Percentiles rank a stretch among this genome's conserved stretches.
Conservation (phyloP, 1,139 yeast genomes). For the Geotrichum aggregatum region DNA sequence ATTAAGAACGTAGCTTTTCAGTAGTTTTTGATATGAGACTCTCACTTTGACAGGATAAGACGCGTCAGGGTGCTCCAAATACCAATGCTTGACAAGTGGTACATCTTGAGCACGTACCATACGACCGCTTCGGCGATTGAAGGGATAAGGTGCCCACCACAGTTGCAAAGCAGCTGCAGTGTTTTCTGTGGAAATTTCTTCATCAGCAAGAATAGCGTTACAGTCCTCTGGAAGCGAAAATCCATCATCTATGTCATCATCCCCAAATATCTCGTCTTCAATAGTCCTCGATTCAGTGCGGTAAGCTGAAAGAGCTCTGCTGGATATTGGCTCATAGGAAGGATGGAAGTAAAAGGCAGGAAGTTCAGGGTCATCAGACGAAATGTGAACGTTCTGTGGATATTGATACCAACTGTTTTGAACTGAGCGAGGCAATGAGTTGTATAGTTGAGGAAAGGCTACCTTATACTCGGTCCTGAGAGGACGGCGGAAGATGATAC, state of each 20-base stretch:
- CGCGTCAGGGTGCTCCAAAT: slow-evolving; percentile 52
- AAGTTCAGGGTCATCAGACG: slow-evolving; percentile 48
- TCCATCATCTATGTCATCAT: slow-evolving; percentile 37
- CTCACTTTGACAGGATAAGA: slow-evolving; percentile 70
- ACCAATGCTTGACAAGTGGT: slow-evolving; percentile 79
- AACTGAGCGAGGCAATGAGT: slow-evolving; percentile 69
- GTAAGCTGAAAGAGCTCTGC: slow-evolving; percentile 35
- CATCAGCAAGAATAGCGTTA: slow-evolving; percentile 49
- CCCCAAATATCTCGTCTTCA: slow-evolving; percentile 28
- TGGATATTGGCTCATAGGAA: slow-evolving; percentile 53
- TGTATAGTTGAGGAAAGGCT: slow-evolving; percentile 81
- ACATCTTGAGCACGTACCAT: slow-evolving; percentile 87
- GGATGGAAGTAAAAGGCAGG: slow-evolving; percentile 57
- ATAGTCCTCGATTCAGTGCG: slow-evolving; percentile 28
- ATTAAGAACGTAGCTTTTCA: slow-evolving; percentile 70
- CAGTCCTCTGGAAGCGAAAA: slow-evolving; percentile 41
- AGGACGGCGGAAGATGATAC: slow-evolving; percentile 75
- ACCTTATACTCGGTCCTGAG: slow-evolving; percentile 78
- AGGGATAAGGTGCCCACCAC: slow-evolving; percentile 82
- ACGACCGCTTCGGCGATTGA: slow-evolving; percentile 65
- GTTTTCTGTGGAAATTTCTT: slow-evolving; percentile 46
- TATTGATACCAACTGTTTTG: slow-evolving; percentile 57
- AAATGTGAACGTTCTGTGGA: slow-evolving; percentile 51
- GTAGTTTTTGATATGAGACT: slow-evolving; percentile 79
- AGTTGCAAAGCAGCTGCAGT: slow-evolving; percentile 59